Evolutionary conservation across 495 filamentous ascomycete species (phyloP), one percentile per base, ranked within the genome.

Genomic region (Corynascus novoguineensis): DNA sequence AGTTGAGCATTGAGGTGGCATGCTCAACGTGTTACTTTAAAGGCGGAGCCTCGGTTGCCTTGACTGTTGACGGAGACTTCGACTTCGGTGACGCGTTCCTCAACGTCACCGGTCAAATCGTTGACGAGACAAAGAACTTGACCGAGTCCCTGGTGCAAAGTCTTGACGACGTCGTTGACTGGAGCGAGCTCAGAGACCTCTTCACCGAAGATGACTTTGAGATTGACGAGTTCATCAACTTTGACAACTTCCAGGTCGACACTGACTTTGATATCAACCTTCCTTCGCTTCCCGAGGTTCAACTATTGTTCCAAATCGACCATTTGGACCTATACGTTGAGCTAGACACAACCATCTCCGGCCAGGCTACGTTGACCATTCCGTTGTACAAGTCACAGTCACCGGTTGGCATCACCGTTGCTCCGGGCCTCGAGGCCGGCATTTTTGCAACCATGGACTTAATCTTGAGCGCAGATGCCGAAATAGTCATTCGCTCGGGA

Each of bases 11-110:
- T 14, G 68, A 76, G 57, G 74, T 82, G 42, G 71, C 60, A 11
- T 81, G 79, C 58, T 71, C 66, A 12, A 73, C 66, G 17, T 82
- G 79, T 57, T 83, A 82, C 56, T 61, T 79, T 55, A 78, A 75
- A 35, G 78, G 76, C 50, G 59, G 58, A 9, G 74, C 72, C 14
- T 77, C 65, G 5, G 71, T 73, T 6, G 47, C 68, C 19, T 63
- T 82, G 34, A 68, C 59, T 0, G 60, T 78, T 27, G 62, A 68
- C 17, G 66, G 68, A 28, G 71, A 78, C 32, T 66, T 73, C 28
- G 61, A 71, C 31, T 22, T 72, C 11, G 46, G 53, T 22, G 38
- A 57, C 12, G 65, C 70, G 3, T 45, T 77, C 32, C 12, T 64
- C 27, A 76, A 75, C 24, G 46, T 69, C 50, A 75, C 71, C 1